Conservation (phyloP, 352 stramenopile species). For the Pythium aquatile region DNA sequence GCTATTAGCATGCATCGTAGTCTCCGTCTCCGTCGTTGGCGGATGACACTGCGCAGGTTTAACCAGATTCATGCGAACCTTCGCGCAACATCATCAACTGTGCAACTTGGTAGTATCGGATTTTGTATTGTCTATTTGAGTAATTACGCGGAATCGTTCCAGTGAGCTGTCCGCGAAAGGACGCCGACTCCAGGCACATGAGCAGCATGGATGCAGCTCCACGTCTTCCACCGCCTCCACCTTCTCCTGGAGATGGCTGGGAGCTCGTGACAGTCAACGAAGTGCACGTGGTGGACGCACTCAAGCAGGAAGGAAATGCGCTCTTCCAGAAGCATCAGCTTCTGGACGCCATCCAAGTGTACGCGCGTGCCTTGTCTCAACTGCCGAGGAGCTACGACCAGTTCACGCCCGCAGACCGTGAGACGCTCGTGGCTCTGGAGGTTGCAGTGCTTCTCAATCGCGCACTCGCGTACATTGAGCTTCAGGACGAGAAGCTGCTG, state of each 20-base stretch:
- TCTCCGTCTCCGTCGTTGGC: too few species aligned
- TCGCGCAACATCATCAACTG: too few species aligned
- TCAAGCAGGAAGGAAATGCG: conserved; percentile 61
- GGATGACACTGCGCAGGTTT: too few species aligned
- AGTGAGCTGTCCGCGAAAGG: too few species aligned
- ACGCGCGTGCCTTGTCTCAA: conserved; percentile 31
- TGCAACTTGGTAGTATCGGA: too few species aligned
- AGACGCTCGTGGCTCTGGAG: conserved; percentile 33
- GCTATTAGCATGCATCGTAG: too few species aligned
- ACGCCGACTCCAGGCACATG: background rate
- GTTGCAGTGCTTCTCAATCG: conserved; percentile 64
- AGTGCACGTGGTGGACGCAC: conserved; percentile 30
- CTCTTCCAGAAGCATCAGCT: conserved; percentile 51
- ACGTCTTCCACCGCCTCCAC: background rate
- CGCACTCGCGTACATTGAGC: conserved; percentile 53
- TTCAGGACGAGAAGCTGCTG: conserved; percentile 25
- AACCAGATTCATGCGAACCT: too few species aligned
- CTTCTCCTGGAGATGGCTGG: conserved; percentile 22
- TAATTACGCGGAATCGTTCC: background rate
- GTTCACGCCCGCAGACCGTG: conserved; percentile 12
- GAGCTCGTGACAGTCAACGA: conserved; percentile 30
- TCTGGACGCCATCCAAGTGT: conserved; percentile 45
- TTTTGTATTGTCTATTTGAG: background rate
- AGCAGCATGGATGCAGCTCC: conserved; percentile 9
- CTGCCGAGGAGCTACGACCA: conserved; percentile 1